Conservation (phyloP, 805 yeast species). For the Lachancea fermentati region DNA sequence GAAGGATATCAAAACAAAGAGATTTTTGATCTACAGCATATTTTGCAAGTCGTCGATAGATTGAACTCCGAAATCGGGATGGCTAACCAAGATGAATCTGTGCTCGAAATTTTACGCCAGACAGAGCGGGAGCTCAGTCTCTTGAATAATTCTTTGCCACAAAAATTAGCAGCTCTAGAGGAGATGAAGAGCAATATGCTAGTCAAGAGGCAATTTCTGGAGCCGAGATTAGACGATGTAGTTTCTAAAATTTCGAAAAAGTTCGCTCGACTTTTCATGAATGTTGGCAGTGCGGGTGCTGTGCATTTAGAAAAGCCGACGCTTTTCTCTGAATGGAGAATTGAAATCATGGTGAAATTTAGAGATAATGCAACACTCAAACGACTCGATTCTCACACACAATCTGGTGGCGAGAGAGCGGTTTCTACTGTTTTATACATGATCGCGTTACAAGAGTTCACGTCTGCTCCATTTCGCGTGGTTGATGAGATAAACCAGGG, state of each 20-base stretch:
- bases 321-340: slow-evolving; percentile 67
- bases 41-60: slow-evolving; percentile 38
- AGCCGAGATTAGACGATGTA: slow-evolving; percentile 49
- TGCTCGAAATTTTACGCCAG: slow-evolving; percentile 31
- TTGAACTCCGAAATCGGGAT: slow-evolving; percentile 42
- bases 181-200: slow-evolving; percentile 35
- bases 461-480: slow-evolving; percentile 86
- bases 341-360: slow-evolving; percentile 80
- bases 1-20: slow-evolving; percentile 32
- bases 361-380: slow-evolving; percentile 69
- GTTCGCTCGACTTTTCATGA: slow-evolving; percentile 60
- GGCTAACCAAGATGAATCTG: slow-evolving; percentile 35
- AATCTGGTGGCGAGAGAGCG: slow-evolving; percentile 97
- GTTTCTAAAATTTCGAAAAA: slow-evolving; percentile 53
- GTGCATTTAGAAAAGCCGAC: slow-evolving; percentile 49
- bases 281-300: slow-evolving; percentile 85
- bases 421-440: slow-evolving; percentile 88
- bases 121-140: slow-evolving; percentile 21
- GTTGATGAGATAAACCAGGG: slow-evolving; percentile 99
- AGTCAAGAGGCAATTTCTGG: slow-evolving; percentile 48
- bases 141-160: slow-evolving; percentile 22
- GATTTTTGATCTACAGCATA: slow-evolving; percentile 35
- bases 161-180: slow-evolving; percentile 14
- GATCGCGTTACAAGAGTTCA: slow-evolving; percentile 83
- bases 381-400: slow-evolving; percentile 76